Evolutionary conservation across 176 grass and related monocot genomes (phyloP), one percentile per base, ranked within the genome.

Genomic region (Avena insularis): DNA sequence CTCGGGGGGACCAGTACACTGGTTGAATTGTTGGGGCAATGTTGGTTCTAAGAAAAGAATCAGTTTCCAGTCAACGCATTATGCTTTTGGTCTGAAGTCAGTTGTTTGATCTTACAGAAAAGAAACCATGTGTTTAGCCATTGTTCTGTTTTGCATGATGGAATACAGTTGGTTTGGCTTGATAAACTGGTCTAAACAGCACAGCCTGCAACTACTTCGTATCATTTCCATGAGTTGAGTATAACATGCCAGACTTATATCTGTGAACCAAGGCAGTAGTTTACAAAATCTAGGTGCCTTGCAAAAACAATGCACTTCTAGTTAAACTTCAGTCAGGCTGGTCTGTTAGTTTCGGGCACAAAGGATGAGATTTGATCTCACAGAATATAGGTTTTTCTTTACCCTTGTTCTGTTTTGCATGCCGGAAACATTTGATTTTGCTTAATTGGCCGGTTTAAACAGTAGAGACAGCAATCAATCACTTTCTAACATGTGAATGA

Each of bases 21-120:
- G 60, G 82, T 35, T 81, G 23, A 80, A 74, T 29, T 89, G 65
- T 65, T 66, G 46, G 29, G 12, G 70, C 19, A 72, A 21, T 72
- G 70, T 72, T n/a, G 70, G 15, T 60, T 81, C 9, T 65, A 53
- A 35, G 59, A 65, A 77, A 38, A 38, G 55, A 49, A 79, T 17
- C 15, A 19, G 43, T 84, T 84, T 73, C 66, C 21, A 19, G 66
- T 75, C 67, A 58, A 56, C 16, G 57, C 67, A 80, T 75, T 66
- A 69, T 23, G 16, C 13, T 53, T 71, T 9, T 63, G 16, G 48
- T n/a, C 27, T 53, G 14, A 4, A 21, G 16, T 79, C 17, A 46
- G 31, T 33, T 33, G 31, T 33, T 33, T 31, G 31, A 33, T 33
- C 33, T 35, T 35, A 35, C 33, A 35, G 2, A 35, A 35, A 35